Conservation (phyloP, 2,329 filamentous ascomycete species). For the Nannizziopsis arthrosporioides region DNA sequence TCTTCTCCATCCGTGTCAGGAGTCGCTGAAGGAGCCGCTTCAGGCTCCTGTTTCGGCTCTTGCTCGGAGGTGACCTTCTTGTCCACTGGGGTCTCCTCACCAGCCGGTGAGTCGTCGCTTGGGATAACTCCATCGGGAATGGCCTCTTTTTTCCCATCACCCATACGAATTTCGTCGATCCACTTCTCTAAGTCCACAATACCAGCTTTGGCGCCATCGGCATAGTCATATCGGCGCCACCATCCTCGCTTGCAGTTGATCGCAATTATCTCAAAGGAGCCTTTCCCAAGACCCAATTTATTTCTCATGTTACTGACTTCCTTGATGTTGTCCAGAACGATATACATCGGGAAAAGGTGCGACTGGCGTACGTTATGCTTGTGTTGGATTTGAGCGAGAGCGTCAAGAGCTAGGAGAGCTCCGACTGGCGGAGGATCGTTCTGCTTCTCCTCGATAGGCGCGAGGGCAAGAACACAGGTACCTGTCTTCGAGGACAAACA, state of each 20-base stretch:
- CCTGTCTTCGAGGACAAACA: conserved; percentile 66
- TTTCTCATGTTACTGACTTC: conserved; percentile 45
- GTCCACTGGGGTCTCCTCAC: conserved; percentile 45
- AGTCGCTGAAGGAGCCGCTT: not conserved
- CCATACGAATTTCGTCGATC: conserved; percentile 84
- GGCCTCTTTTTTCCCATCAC: conserved; percentile 70
- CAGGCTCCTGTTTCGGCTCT: conserved; percentile 17
- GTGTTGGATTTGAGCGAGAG: conserved; percentile 60
- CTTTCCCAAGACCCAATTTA: conserved; percentile 48
- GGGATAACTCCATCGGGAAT: conserved; percentile 51
- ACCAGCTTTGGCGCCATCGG: conserved; percentile 40
- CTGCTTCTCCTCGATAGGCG: conserved; percentile 44
- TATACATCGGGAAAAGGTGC: conserved; percentile 72
- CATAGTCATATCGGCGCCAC: conserved; percentile 61
- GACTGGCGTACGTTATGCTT: conserved; percentile 58
- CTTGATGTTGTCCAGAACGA: conserved; percentile 53
- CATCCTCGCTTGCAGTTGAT: conserved; percentile 75
- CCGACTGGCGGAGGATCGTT: conserved; percentile 36
- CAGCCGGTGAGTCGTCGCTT: conserved; percentile 37
- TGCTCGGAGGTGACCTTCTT: conserved; percentile 10
- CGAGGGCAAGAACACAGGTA: conserved; percentile 70
- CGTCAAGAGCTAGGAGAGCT: conserved; percentile 45
- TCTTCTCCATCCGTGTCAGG: conserved; percentile 17
- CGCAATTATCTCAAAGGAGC: conserved; percentile 59
- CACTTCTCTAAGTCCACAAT: conserved; percentile 60